Percentiles rank a stretch among this genome's conserved stretches.
phyloP scores from a whole-genome alignment of 2,329 filamentous ascomycete species.

The Talaromyces sp. region DNA sequence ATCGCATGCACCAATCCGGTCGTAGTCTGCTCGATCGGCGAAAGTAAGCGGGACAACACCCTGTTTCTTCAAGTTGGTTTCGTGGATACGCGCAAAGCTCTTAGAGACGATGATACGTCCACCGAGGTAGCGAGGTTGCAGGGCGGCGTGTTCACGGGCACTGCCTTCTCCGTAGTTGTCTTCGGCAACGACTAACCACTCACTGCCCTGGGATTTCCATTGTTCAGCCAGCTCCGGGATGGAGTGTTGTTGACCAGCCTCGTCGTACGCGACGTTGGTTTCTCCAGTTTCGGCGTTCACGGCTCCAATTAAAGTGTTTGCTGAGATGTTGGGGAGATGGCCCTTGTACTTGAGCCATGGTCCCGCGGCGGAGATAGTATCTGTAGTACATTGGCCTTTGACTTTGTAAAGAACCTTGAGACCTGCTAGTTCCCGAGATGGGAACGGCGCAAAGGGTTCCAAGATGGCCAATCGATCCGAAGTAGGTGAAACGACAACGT shows the following conservation, averaged over 20 bases:
- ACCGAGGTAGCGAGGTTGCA: slow-evolving; percentile 74
- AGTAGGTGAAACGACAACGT: slow-evolving; percentile 76
- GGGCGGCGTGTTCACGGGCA: slow-evolving; percentile 18
- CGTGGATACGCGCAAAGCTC: slow-evolving; percentile 86
- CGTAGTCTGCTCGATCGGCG: slow-evolving; percentile 81
- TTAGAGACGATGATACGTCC: slow-evolving; percentile 79
- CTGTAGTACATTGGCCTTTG: slow-evolving; percentile 95
- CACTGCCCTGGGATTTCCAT: slow-evolving; percentile 70
- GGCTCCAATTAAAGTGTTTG: slow-evolving; percentile 95
- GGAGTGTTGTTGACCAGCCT: slow-evolving; percentile 65
- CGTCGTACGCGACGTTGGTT: slow-evolving; percentile 87
- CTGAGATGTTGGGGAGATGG: slow-evolving; percentile 93
- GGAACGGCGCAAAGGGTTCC: slow-evolving; percentile 85
- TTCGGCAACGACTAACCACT: slow-evolving; percentile 94
- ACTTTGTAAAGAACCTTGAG: slow-evolving; percentile 93
- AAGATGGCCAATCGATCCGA: slow-evolving; percentile 86
- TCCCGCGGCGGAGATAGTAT: slow-evolving; percentile 94
- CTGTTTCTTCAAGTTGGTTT: slow-evolving; percentile 96
- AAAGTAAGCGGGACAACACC: slow-evolving; percentile 93
- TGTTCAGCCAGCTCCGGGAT: slow-evolving; percentile 82
- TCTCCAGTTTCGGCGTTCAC: slow-evolving; percentile 88
- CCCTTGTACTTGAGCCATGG: slow-evolving; percentile 99
- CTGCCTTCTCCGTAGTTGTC: slow-evolving; percentile 90
- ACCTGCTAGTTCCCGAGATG: slow-evolving; percentile 64
- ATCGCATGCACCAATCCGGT: slow-evolving; percentile 75